Percentiles rank a stretch among this genome's conserved stretches.
These are phyloP conservation scores for Pseudogymnoascus pannorum DNA, from an alignment of 2,329 filamentous ascomycete species.

Conservation along the genomic window DNA sequence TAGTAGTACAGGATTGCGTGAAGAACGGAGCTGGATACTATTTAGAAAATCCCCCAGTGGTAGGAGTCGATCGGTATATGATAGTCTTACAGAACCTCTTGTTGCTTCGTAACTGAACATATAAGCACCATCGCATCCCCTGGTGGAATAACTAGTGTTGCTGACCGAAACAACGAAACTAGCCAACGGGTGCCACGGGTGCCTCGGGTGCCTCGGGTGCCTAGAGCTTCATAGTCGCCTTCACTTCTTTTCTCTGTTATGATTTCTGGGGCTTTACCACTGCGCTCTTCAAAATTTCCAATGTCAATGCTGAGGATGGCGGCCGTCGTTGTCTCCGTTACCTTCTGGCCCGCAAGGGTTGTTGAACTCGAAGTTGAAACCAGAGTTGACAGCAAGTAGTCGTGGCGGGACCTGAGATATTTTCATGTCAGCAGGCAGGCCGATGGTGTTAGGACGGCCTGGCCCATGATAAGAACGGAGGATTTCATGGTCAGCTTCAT, in stretches of 20 bases:
- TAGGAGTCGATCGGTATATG: neutral
- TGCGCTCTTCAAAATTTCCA: neutral
- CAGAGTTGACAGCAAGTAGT: neutral
- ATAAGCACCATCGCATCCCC: neutral
- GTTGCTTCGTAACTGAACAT: neutral
- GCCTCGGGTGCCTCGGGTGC: neutral
- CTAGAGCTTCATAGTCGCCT: neutral
- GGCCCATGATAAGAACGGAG: neutral
- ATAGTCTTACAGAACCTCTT: neutral
- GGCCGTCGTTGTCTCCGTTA: neutral
- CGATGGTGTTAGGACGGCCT: neutral
- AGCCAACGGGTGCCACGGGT: neutral
- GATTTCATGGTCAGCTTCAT: neutral
- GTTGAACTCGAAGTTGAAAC: conserved; percentile 1
- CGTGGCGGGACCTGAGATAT: neutral
- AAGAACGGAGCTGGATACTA: neutral
- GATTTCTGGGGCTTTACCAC: neutral
- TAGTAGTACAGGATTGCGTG: neutral
- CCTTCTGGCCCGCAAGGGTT: neutral
- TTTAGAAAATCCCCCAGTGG: neutral
- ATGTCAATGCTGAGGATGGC: neutral
- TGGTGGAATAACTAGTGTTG: neutral
- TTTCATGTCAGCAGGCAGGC: neutral
- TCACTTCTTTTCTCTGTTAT: neutral
- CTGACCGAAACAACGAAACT: neutral